These are phyloP conservation scores for Fusarium agapanthi DNA, from an alignment of 2,329 filamentous ascomycete genomes.

Conservation along the genomic window DNA sequence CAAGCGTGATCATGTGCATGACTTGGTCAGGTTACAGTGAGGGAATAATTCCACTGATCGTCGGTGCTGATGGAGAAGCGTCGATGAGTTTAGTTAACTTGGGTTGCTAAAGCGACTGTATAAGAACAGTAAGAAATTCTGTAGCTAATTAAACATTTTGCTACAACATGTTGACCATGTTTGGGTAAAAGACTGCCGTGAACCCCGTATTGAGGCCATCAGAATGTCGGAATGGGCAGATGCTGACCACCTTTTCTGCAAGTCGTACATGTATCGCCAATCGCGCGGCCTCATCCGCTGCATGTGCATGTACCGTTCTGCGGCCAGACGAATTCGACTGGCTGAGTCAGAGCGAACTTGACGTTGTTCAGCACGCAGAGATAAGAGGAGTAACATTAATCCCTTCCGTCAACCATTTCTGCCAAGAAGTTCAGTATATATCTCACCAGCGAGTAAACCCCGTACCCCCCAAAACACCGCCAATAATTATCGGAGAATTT, in stretches of 20 bases:
- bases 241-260: constrained; percentile 22
- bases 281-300: background rate
- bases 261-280: background rate
- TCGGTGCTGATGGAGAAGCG: too few relatives aligned
- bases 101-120: too few relatives aligned
- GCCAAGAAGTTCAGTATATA: background rate
- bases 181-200: background rate
- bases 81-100: too few relatives aligned
- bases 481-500: rapidly evolving
- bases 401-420: background rate
- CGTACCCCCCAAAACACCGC: rapidly evolving
- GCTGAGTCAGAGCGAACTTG: background rate
- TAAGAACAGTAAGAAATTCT: too few relatives aligned
- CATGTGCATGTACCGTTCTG: background rate
- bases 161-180: too few relatives aligned
- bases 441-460: background rate
- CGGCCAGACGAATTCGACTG: background rate
- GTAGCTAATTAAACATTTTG: too few relatives aligned
- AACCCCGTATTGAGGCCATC: background rate
- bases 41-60: too few relatives aligned
- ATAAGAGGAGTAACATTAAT: background rate
- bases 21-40: background rate
- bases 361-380: background rate
- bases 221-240: background rate
- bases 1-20: constrained; percentile 1